These are phyloP conservation scores for Tricholoma hemisulphureum DNA, from an alignment of 768 basidiomycete genomes.

Conservation along the genomic window DNA sequence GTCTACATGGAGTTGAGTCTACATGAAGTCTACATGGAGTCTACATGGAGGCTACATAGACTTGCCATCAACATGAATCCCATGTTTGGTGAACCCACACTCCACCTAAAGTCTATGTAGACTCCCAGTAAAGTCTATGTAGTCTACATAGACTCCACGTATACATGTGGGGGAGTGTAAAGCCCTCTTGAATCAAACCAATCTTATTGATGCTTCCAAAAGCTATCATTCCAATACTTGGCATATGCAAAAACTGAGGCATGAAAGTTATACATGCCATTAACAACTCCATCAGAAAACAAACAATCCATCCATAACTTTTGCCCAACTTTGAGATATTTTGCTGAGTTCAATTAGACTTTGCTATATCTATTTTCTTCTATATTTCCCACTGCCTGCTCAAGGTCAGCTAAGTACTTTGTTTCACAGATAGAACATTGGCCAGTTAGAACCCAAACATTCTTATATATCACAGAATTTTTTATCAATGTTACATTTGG, in stretches of 20 bases:
- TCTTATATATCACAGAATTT: slow-evolving; percentile 6
- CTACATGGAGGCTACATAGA: too few species aligned
- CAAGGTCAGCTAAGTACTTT: slow-evolving; percentile 16
- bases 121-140: too few species aligned
- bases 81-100: too few species aligned
- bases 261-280: slow-evolving; percentile 1
- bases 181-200: too few species aligned
- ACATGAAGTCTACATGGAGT: too few species aligned
- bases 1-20: too few species aligned
- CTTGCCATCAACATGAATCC: too few species aligned
- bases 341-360: not conserved
- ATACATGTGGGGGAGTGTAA: too few species aligned
- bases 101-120: too few species aligned
- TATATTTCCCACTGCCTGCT: not conserved
- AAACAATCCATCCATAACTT: too few species aligned
- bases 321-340: too few species aligned
- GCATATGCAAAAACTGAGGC: slow-evolving; percentile 5
- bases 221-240: slow-evolving; percentile 33
- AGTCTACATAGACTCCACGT: too few species aligned
- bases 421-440: slow-evolving; percentile 9
- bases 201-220: not conserved
- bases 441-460: slow-evolving; percentile 11
- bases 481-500: slow-evolving; percentile 16
- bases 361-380: not conserved
- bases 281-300: slow-evolving; percentile 4